Evolutionary conservation across 2,329 filamentous ascomycete species (phyloP).

Genomic region (Emergomyces pasteurianus): DNA sequence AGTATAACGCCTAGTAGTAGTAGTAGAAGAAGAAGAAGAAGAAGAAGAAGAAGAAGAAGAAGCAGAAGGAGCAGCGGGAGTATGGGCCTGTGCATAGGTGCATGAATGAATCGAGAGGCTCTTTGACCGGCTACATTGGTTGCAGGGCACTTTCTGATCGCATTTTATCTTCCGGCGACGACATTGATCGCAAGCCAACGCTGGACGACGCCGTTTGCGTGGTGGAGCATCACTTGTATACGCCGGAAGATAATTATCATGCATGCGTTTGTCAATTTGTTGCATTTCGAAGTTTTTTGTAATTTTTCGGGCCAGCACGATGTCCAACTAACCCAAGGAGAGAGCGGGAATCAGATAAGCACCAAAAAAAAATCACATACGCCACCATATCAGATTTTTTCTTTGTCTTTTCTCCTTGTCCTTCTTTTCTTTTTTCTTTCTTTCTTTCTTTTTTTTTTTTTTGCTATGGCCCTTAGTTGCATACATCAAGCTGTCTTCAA

Average conservation of each 20-base stretch:
- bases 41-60: neutral
- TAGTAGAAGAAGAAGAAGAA: too few relatives aligned
- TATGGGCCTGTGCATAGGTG: neutral
- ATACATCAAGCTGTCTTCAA: neutral
- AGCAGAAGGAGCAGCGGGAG: neutral
- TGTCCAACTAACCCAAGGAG: too few relatives aligned
- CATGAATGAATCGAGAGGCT: neutral
- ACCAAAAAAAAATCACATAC: neutral
- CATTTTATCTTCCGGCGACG: conserved; percentile 1
- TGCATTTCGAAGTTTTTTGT: neutral
- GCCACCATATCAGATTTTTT: neutral
- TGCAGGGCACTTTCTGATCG: neutral
- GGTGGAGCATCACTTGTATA: neutral
- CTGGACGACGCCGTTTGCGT: conserved; percentile 1
- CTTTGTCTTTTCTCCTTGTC: neutral
- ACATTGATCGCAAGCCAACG: conserved; percentile 2
- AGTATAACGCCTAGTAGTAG: neutral
- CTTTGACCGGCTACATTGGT: neutral
- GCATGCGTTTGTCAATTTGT: neutral
- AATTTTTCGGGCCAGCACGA: neutral
- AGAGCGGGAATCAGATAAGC: neutral
- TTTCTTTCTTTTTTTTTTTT: too few relatives aligned
- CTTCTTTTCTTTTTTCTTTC: neutral
- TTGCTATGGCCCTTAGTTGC: too few relatives aligned
- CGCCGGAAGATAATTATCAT: neutral